Evolutionary conservation across 208 protist species (phyloP), one percentile per base, ranked within the genome.

Genomic region (Crithidia mellificae): DNA sequence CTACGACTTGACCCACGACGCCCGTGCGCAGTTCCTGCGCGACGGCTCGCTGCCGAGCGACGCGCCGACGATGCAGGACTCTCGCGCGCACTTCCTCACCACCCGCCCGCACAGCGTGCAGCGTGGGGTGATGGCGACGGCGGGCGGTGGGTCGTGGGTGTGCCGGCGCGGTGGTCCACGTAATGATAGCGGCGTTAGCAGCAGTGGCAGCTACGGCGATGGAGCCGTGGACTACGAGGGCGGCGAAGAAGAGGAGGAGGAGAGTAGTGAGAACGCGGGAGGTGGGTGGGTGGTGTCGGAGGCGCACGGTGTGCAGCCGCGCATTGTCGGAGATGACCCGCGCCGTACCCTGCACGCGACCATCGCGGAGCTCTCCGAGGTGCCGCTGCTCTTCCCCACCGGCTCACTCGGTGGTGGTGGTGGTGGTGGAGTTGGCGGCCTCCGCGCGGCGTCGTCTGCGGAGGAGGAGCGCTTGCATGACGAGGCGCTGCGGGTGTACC

Each of bases 71-170:
- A 66, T 87, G 49, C 29, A 78, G 56, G 87, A 93, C 62, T 84
- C 87, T 8, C 78, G 84, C 34, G 71, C 79, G 32, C 84, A 93
- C 63, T 90, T 88, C 72, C 32, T 93, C 12, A 57, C 80, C 15
- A 78, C 77, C n/a, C 74, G 78, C 9, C 74, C 82, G 19, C 38
- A 69, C 46, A 78, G 64, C 29, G 69, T 86, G 32, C 72, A 62
- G 49, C 83, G 72, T 15, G 83, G 83, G 0, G 20, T 85, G 7
- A 68, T 47, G 56, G 38, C 44, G 14, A 34, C 25, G 4, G 43
- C 51, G 11, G 63, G 30, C 27, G 63, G 30, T 2, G 52, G 19
- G 3, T 53, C 50, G 43, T 61, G 57, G 58, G 67, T 65, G 32
- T 55, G 59, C 59, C 53, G 36, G 62, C n/a, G n/a, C n/a, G n/a